A percentile compares a stretch with the other conserved stretches of the same genome.
Evolutionary conservation across 2,329 filamentous ascomycete species (phyloP).

Genomic region (Fusarium fracticaudum): DNA sequence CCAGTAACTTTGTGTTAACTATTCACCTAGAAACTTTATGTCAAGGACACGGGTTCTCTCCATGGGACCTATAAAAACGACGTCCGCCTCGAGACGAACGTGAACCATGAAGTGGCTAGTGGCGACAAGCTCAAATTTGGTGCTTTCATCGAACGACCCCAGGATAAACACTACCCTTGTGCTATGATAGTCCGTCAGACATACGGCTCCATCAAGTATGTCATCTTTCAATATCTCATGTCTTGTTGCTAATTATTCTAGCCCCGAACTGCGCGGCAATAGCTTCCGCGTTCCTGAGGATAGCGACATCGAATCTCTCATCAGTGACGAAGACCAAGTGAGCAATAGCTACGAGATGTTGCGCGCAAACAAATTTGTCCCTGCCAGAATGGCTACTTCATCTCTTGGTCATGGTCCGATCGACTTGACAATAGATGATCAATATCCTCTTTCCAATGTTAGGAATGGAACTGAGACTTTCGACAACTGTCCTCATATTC

Average conservation of each 20-base stretch:
- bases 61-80: constrained; percentile 63
- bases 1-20: constrained; percentile 27
- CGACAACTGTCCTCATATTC: not conserved
- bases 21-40: constrained; percentile 51
- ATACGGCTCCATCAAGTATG: constrained; percentile 42
- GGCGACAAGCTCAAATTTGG: constrained; percentile 52
- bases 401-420: constrained; percentile 21
- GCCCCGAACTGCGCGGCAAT: constrained; percentile 41
- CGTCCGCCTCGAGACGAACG: constrained; percentile 27
- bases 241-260: constrained; percentile 30
- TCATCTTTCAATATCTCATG: not conserved
- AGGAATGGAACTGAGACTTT: constrained; percentile 8
- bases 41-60: constrained; percentile 60
- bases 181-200: constrained; percentile 48
- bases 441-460: constrained; percentile 21
- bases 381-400: constrained; percentile 18
- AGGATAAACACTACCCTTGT: constrained; percentile 51
- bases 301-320: constrained; percentile 45
- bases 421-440: constrained; percentile 39
- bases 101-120: constrained; percentile 27
- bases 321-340: constrained; percentile 44
- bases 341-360: constrained; percentile 42
- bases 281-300: constrained; percentile 57
- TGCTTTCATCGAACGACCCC: constrained; percentile 47
- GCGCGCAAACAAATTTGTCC: constrained; percentile 43